Base-by-base conservation (phyloP, 1,284 basidiomycete genomes). In the Marasmius fiardii region DNA sequence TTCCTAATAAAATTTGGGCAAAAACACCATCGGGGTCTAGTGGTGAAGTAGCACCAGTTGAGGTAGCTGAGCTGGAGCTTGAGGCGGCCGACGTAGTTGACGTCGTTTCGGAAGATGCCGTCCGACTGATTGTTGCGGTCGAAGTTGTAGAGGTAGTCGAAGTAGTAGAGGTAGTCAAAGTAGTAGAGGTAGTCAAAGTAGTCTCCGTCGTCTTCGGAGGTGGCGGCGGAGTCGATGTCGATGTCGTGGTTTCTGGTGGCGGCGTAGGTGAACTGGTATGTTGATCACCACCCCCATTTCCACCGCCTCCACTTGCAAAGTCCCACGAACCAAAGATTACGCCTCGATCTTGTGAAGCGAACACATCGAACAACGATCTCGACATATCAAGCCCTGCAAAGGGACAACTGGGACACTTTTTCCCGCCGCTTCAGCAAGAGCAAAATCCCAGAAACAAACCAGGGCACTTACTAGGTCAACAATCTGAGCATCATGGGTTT, bases 321-420 rank as follows among this genome's bases (percentile, higher is more conserved):
- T 66, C 71, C 87, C 86, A 89, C 11, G 64, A 61, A 55, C 83
- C 83, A 53, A 74, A 72, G 54, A 90, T 61, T 21, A 82, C 77
- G 47, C 88, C 89, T 1, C 51, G 66, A 51, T 64, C 61, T 58
- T 71, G 61, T 18, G 64, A 23, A 4, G 76, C 75, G 60, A 87
- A 83, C 67, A 67, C 76, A 20, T 68, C 52, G 71, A 95, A 95
- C 35, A 95, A 79, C 35, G 83, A 79, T 16, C 67, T 65, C 41
- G 87, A 86, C 58, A 94, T 76, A 74, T 95, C 93, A 54, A 95
- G 81, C 41, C 79, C 88, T 39, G 79, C 84, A 53, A 70, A 79
- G 0, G 81, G 79, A 69, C 91, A 93, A 23, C 78, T 81, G 50
- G 78, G 76, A 68, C 88, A 91, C 80, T 88, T 58, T 31, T 28